Base-by-base conservation (phyloP, 306 rosid genomes). In the Vigna nakashimae region DNA sequence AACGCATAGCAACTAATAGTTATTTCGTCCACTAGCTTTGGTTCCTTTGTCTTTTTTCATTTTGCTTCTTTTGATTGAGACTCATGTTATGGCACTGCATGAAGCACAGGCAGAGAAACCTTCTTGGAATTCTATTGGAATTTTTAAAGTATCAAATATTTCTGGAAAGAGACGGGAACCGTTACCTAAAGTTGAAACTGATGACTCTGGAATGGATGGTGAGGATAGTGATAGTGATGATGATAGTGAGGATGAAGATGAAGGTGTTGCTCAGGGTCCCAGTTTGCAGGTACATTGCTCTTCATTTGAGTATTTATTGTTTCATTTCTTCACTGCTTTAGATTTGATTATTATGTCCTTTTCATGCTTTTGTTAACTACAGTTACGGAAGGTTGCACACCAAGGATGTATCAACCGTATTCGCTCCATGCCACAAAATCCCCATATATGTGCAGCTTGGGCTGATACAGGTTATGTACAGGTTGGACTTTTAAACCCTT, bases 401-500 rank as follows among this genome's bases (percentile, higher is more conserved):
- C 91, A 88, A 82, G 98, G 98, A 63, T 74, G 92, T 75, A 68
- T 95, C 67, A 92, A 95, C 83, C 90, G 98, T 50, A 89, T 92
- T 74, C 97, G 98, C 46, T 77, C 96, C 79, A 95, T 95, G 98
- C 28, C 90, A 48, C 98, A 95, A 91, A 88, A 82, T 69, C 97
- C 98, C 22, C 93, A 89, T 58, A 91, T 92, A 69, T 95, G 92
- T 88, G 98, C 98, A 69, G 83, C 96, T 72, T 95, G 98, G 98
- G 88, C 90, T 17, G 98, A 95, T 79, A 74, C 83, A 51, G 96
- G 98, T 84, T 79, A 82, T 80, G 93, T 91, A 45, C 93, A 95
- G 97, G 98, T 95, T 38, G 71, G 88, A 74, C 48, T 82, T 81
- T 36, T 55, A 50, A 40, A 36, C 55, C 56, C 51, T 46, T 51